phyloP scores from a whole-genome alignment of 805 yeast genomes.

The Sugiyamaella mastotermitis region DNA sequence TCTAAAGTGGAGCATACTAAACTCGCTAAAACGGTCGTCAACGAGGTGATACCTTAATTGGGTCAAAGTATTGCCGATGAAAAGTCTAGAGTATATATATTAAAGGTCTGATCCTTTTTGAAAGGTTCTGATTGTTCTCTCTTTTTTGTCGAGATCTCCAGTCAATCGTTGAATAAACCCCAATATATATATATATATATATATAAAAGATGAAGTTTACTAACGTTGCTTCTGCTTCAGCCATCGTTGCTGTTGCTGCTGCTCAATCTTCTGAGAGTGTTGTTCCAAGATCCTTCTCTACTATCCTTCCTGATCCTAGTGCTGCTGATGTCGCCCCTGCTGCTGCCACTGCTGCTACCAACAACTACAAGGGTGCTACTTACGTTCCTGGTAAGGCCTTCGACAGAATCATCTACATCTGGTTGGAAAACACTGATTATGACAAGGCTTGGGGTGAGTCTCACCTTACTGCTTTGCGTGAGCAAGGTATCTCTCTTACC shows the following conservation, averaged over 20 bases:
- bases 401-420: conserved; percentile 38
- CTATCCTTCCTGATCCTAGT: conserved; percentile 29
- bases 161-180: background rate
- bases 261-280: no score
- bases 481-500: conserved; percentile 40
- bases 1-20: no score
- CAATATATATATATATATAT: background rate
- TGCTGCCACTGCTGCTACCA: conserved; percentile 23
- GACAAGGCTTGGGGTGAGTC: conserved; percentile 43
- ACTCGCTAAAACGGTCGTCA: no score
- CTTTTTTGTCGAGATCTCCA: background rate
- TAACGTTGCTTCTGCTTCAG: background rate
- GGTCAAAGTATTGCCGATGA: background rate
- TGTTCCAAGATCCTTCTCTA: no score
- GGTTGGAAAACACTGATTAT: conserved; percentile 47
- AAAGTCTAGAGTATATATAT: background rate
- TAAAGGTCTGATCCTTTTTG: background rate
- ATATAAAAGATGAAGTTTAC: background rate
- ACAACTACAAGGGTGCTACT: conserved; percentile 28
- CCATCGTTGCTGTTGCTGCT: no score
- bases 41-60: background rate
- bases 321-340: conserved; percentile 26
- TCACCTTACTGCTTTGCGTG: conserved; percentile 38
- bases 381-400: conserved; percentile 36
- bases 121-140: background rate